Evolutionary conservation across 176 grass and related monocot genomes (phyloP).

Genomic region (Microstegium vimineum): DNA sequence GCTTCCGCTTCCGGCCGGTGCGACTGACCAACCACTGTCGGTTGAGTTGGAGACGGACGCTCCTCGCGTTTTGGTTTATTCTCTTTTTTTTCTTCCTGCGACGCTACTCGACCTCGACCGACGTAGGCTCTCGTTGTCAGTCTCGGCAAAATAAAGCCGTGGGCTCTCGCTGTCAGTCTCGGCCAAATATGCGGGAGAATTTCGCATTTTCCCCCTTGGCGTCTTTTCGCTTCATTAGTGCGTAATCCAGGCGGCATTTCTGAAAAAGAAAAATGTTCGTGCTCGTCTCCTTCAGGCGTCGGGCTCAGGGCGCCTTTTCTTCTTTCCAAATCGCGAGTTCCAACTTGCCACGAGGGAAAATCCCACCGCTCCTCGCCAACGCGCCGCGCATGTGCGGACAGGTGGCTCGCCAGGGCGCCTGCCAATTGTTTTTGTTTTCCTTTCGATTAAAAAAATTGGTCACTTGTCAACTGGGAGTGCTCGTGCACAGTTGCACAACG

Average conservation of each 20-base stretch:
- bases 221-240: background rate
- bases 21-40: constrained; percentile 16
- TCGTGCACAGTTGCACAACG: background rate
- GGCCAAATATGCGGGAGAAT: background rate
- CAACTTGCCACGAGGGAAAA: constrained; percentile 25
- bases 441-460: background rate
- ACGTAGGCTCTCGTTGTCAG: background rate
- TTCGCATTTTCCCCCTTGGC: background rate
- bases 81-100: background rate
- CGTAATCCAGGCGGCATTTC: background rate
- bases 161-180: background rate
- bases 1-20: background rate
- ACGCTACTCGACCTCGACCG: background rate
- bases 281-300: background rate
- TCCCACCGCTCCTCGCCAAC: constrained; percentile 9
- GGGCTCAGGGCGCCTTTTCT: background rate
- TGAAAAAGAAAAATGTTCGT: background rate
- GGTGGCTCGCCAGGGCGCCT: constrained; percentile 24
- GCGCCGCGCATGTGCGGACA: constrained; percentile 41
- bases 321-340: background rate
- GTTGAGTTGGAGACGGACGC: background rate
- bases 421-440: background rate
- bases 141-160: background rate
- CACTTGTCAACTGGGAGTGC: background rate
- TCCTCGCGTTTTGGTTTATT: background rate